Base-by-base conservation (phyloP, 805 yeast genomes). In the Lachancea mirantina region DNA sequence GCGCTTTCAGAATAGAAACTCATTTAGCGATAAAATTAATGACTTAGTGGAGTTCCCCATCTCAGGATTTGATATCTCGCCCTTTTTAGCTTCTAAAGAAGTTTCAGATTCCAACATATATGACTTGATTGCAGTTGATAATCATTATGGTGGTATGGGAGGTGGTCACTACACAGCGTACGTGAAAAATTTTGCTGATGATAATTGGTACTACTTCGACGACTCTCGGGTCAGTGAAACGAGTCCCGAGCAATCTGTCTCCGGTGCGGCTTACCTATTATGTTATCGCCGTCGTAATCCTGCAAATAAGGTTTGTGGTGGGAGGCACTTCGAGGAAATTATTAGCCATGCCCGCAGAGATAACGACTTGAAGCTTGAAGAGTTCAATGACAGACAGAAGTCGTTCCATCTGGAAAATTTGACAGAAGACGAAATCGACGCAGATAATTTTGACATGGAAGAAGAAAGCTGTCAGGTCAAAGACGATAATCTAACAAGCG, bases 141-240 rank as follows among this genome's bases (percentile, higher is more conserved):
- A 89, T 54, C 98, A 92, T 52, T 87, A 70, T 54, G 98, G 97
- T 31, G 96, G 96, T 1, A 64, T 89, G 13, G 96, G 97, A 1
- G 97, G 97, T 4, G 97, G 98, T 2, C 97, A 92, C 62, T 89
- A 92, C 57, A 92, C 98, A 1, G 83, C 97, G 0, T 80, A 76
- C 49, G 95, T 74, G 1, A 81, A 79, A 54, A 88, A 88, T 50
- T 78, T 75, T 55, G 66, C 74, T 26, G 94, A 84, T 49, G 62
- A 62, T 14, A 67, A 74, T 37, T 92, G 97, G 97, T 85, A 87
- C 52, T 82, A 87, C 52, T 89, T 70, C 55, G 88, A 89, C 52
- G 98, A 89, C 53, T 76, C 94, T 2, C 60, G 80, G 19, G 96
- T 87, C 1, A 58, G 74, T 0, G 64, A 64, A 13, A 67, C 76